Base-by-base conservation (phyloP, 345 rosid species). In the Citrus inodora region DNA sequence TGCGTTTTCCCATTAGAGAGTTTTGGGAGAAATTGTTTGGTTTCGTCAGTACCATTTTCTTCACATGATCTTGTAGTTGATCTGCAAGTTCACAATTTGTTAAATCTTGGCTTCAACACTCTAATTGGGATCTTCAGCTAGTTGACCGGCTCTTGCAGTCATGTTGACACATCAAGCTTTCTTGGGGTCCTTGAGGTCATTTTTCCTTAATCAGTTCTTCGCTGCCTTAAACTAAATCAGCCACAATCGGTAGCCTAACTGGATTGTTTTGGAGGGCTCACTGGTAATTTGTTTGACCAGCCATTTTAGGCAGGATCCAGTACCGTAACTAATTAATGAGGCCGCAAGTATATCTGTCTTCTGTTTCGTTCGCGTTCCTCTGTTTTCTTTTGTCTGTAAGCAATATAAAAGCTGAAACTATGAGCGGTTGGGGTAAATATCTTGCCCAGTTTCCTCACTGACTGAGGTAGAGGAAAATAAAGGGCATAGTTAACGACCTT, bases 401-500 rank as follows among this genome's bases (percentile, higher is more conserved):
- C 60, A 66, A 33, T 61, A 32, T 51, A 63, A 58, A 37, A 48
- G 60, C 59, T 59, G n/a, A 35, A 69, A 9, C 74, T n/a, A 51
- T 11, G 25, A 22, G 17, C 17, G n/a, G 35, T 75, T 63, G 46
- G 70, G 22, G 32, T 33, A 64, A 32, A 27, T 6, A n/a, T 16
- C 37, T 40, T 53, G 65, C 22, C 16, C 13, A n/a, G 13, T 59
- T 53, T 63, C 10, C 32, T 53, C 9, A 75, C 35, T 64, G 35
- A 21, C 2, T 37, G 33, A 38, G 42, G 65, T 25, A n/a, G 37
- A 71, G 72, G 66, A 33, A 37, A 37, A 72, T 51, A 37, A 61
- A 62, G 65, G 28, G 79, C 79, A 46, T 80, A 37, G 66, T 71
- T 30, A 60, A 68, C 2, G 67, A 58, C 67, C 30, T 25, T 28